Evolutionary conservation across 2,329 filamentous ascomycete genomes (phyloP), one percentile per base, ranked within the genome.

Genomic region (Trichoderma hamatum): DNA sequence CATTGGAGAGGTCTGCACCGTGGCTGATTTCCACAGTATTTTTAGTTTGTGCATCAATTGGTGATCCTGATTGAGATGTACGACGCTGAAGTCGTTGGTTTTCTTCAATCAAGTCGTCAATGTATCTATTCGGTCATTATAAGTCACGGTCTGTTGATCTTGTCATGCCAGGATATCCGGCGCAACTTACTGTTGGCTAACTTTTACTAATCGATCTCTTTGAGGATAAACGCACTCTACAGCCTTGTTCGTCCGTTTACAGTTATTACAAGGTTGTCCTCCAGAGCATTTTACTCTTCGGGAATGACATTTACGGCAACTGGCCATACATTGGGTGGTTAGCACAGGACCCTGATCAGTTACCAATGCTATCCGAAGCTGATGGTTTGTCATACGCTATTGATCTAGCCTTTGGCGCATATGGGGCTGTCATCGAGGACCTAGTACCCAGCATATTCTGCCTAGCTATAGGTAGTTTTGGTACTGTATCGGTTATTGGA

Each of bases 401-500:
- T 62, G 59, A 46, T 49, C 59, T 62, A 14, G 36, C n/a, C 39
- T 34, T 34, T 28, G 54, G 54, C 24, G 26, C 54, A 62, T 62
- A 62, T 62, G 59, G 59, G 39, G 36, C 36, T 62, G 32, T 62
- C 59, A n/a, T n/a, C 30, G 19, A 10, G 10, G 59, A 46, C 16
- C 9, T n/a, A 49, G 59, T 62, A 30, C 36, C 36, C 3, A 36
- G 71, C 58, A 30, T 30, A 30, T 30, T 30, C 30, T 30, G 30
- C 30, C 30, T 30, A 7, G 30, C 30, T 30, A 30, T 30, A 7
- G 30, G 5, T 30, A 30, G 30, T 7, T 30, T 30, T 30, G 30
- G 30, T 7, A 30, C 9, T 30, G 30, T 30, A 30, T 30, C 30
- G 9, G 30, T 30, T 30, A 30, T 7, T 1, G 30, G 30, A 30